Percentiles rank a stretch among this genome's conserved stretches.
Conservation (phyloP, 2,329 filamentous ascomycete genomes). For the Sporothrix pallida region DNA sequence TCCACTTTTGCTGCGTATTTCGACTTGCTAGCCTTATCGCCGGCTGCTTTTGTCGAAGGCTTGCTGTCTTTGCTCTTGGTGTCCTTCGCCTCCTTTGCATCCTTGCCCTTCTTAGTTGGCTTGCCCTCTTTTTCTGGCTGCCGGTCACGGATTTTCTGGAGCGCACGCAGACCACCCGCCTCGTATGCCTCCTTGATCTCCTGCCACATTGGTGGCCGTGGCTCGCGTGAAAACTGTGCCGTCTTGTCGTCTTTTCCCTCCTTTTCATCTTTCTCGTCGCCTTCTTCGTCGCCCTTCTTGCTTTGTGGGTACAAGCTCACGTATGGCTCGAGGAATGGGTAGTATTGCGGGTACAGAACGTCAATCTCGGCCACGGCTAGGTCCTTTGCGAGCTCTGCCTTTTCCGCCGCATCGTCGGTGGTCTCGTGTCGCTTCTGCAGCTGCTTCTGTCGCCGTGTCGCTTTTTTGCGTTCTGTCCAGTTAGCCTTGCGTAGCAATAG, state of each 20-base stretch:
- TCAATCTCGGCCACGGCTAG: slow-evolving; percentile 76
- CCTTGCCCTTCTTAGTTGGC: slow-evolving; percentile 4
- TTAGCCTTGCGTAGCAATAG: not conserved
- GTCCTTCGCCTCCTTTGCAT: slow-evolving; percentile 2
- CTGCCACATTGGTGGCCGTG: slow-evolving; percentile 68
- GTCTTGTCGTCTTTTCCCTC: slow-evolving; percentile 36
- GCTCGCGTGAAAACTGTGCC: slow-evolving; percentile 51
- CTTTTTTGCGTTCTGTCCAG: slow-evolving; percentile 71
- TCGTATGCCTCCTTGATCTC: slow-evolving; percentile 68
- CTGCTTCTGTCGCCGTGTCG: slow-evolving; percentile 68
- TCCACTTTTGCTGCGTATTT: slow-evolving; percentile 14
- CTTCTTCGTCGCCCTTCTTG: slow-evolving; percentile 38
- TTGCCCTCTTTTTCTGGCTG: slow-evolving; percentile 39
- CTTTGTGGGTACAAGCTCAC: slow-evolving; percentile 62
- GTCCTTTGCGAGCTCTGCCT: slow-evolving; percentile 57
- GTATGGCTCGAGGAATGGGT: slow-evolving; percentile 73
- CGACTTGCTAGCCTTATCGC: slow-evolving; percentile 30
- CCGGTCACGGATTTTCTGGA: slow-evolving; percentile 64
- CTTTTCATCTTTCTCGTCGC: slow-evolving; percentile 43
- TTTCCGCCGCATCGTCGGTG: slow-evolving; percentile 58
- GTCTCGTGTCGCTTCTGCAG: slow-evolving; percentile 63
- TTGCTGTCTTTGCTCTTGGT: slow-evolving; percentile 1
- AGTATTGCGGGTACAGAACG: slow-evolving; percentile 75
- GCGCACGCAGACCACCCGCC: slow-evolving; percentile 58
- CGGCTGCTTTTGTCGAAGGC: not conserved